Conservation (phyloP, 2,329 filamentous ascomycete species). For the Nemania diffusa region DNA sequence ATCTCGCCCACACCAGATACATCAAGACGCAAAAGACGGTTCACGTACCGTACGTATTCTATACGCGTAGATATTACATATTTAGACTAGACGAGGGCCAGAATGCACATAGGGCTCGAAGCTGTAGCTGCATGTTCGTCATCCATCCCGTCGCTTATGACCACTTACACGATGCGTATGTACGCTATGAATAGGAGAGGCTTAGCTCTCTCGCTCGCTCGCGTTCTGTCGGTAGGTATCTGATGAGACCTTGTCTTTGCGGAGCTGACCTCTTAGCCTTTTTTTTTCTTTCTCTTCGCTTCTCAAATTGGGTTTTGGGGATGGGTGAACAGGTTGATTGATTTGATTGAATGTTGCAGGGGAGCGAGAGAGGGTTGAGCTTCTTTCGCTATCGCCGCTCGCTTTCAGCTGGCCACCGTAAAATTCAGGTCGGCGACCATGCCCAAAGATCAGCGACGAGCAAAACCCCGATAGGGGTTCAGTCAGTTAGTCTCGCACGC, state of each 20-base stretch:
- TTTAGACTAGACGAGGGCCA: conserved; percentile 18
- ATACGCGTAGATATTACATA: neutral
- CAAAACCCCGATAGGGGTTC: conserved; percentile 28
- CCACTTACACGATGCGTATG: neutral
- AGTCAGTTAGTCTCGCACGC: conserved; percentile 13
- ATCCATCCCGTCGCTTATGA: neutral
- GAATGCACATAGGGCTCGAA: conserved; percentile 24
- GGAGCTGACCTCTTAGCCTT: neutral
- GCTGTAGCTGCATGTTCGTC: conserved; percentile 26
- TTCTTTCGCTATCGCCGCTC: conserved; percentile 17
- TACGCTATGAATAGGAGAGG: conserved; percentile 23
- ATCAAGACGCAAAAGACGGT: conserved; percentile 15
- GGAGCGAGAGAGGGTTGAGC: neutral
- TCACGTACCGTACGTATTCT: conserved; percentile 16
- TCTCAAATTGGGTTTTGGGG: conserved; percentile 10
- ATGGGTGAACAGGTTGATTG: no score
- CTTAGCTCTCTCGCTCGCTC: conserved; percentile 20
- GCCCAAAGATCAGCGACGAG: conserved; percentile 26
- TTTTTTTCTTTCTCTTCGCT: conserved; percentile 3
- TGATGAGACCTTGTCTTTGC: conserved; percentile 31
- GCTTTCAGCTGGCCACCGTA: conserved; percentile 34
- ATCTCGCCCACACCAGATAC: conserved; percentile 24
- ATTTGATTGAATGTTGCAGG: conserved; percentile 12
- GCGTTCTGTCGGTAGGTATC: neutral
- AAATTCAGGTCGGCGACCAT: conserved; percentile 37